Evolutionary conservation across 2,329 filamentous ascomycete genomes (phyloP), one percentile per base, ranked within the genome.

Genomic region (Trichoderma cornu-damae): DNA sequence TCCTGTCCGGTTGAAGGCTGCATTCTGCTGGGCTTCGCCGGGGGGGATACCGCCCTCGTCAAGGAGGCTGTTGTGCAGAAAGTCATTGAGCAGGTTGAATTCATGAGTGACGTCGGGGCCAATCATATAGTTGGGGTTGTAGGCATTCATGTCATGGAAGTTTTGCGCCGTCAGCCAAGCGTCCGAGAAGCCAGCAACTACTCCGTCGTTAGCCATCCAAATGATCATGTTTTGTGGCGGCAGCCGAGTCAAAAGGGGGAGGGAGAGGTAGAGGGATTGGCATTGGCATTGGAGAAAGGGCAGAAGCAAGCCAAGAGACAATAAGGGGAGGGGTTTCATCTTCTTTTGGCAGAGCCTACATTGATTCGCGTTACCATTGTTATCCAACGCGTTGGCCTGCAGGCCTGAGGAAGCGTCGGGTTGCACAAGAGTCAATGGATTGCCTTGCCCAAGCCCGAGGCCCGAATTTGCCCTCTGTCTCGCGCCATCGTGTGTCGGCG

Each of bases 41-140:
- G 85, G 81, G 57, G 87, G 84, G 59, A 87, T 80, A 52, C 84
- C 84, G 60, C 83, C 84, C 70, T 96, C 92, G 74, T 97, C 92
- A 62, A 96, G 81, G 56, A 96, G 77, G 69, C 90, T 96, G 64
- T 86, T 95, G 72, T 92, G 94, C 60, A 99, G 81, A 70, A 97
- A 97, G 72, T 99, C 93, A 77, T 95, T 96, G 68, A 99, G 84
- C 51, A 97, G 78, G 70, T 96, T 96, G 72, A 96, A 96, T 77
- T 99, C 94, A 75, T 94, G 94, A 60, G 89, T 92, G 65, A 96
- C 89, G 74, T 99, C 94, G 61, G 91, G 89, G 49, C 79, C 76
- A 75, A 96, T 95, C 87, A 96, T 92, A 77, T 94, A 97, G 68
- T 89, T 94, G 59, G 90, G 88, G 74, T 96, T 90, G 69, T 92